Evolutionary conservation across 768 basidiomycete species (phyloP).

Genomic region (Rhodotorula graminis): DNA sequence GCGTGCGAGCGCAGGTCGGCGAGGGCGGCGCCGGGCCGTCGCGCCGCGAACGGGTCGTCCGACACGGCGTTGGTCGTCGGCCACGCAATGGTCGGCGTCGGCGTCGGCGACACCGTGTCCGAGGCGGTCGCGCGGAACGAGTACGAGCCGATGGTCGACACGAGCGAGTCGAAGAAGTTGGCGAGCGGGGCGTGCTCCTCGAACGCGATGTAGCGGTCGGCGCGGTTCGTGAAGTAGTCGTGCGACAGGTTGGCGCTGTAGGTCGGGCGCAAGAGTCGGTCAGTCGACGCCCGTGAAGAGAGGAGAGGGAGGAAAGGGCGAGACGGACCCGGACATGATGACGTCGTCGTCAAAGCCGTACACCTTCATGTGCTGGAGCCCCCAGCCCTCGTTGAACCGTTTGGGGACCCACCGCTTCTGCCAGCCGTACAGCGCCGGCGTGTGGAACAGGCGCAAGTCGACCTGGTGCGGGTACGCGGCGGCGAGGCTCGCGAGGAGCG

Average conservation of each 20-base stretch:
- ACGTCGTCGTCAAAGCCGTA: conserved; percentile 91
- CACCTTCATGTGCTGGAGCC: conserved; percentile 95
- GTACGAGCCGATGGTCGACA: conserved; percentile 63
- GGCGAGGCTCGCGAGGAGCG: conserved; percentile 63
- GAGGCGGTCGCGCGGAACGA: conserved; percentile 55
- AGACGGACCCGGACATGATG: conserved; percentile 79
- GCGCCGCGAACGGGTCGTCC: conserved; percentile 5
- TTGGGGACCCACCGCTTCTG: conserved; percentile 75
- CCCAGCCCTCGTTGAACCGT: conserved; percentile 96
- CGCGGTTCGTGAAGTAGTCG: conserved; percentile 90
- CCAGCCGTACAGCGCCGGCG: conserved; percentile 72
- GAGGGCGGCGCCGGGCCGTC: neutral
- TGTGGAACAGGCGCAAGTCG: conserved; percentile 75
- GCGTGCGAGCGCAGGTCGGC: neutral
- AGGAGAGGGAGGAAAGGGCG: neutral
- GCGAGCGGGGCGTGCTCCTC: conserved; percentile 59
- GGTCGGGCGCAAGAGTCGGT: too few species aligned
- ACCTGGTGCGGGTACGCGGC: conserved; percentile 67
- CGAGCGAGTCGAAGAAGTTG: conserved; percentile 76
- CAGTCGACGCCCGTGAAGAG: too few species aligned
- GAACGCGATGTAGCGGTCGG: conserved; percentile 88
- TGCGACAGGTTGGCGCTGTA: conserved; percentile 88
- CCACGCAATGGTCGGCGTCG: conserved; percentile 22
- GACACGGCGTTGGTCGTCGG: conserved; percentile 7
- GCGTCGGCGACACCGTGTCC: conserved; percentile 23